phyloP scores from a whole-genome alignment of 2,329 filamentous ascomycete genomes.

The Phaeoacremonium minimum region DNA sequence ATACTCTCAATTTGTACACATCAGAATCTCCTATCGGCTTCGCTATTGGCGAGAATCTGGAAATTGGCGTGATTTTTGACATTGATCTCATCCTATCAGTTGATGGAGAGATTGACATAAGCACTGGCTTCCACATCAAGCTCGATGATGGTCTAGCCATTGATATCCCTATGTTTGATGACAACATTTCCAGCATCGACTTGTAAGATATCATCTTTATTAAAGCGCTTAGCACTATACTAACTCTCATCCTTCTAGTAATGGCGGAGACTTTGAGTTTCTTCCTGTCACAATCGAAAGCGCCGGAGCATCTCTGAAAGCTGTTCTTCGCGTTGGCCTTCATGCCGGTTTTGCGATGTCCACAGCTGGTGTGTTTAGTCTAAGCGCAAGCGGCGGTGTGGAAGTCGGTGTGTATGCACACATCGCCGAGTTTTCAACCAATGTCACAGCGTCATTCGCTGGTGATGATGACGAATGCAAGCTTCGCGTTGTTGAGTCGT shows the following conservation, averaged over 20 bases:
- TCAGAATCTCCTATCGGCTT: constrained; percentile 40
- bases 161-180: constrained; percentile 44
- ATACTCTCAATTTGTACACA: constrained; percentile 43
- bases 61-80: constrained; percentile 41
- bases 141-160: constrained; percentile 45
- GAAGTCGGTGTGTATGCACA: constrained; percentile 45
- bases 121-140: constrained; percentile 49
- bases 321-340: constrained; percentile 40
- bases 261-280: constrained; percentile 51
- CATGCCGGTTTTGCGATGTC: constrained; percentile 32
- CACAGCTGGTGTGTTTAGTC: neutral
- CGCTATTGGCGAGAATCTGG: constrained; percentile 26
- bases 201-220: constrained; percentile 49
- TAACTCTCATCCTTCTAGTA: constrained; percentile 24
- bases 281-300: constrained; percentile 47
- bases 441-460: constrained; percentile 34
- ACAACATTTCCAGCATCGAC: constrained; percentile 39
- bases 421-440: constrained; percentile 49
- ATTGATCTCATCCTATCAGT: constrained; percentile 48
- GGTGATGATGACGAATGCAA: constrained; percentile 31
- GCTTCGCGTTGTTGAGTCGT: constrained; percentile 42
- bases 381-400: constrained; percentile 27
- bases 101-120: constrained; percentile 42
- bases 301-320: constrained; percentile 35
- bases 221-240: too few species aligned